Conservation (phyloP, 352 stramenopile genomes). For the Phytophthora parvispora region DNA sequence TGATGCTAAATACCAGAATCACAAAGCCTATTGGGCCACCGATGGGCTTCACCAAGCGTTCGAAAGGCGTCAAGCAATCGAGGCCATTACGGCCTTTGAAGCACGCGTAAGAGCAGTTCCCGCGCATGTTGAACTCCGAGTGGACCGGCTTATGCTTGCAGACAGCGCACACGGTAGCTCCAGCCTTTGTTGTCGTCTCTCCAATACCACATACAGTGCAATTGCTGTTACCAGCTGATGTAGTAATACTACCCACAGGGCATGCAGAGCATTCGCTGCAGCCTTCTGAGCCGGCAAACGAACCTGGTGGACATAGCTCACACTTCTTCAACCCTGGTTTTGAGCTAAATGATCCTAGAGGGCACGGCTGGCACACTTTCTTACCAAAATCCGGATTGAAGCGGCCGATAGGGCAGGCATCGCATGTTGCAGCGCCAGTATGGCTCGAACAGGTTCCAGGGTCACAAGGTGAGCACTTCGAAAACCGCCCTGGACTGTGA, state of each 20-base stretch:
- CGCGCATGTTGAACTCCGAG: constrained; percentile 79
- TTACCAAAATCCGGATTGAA: constrained; percentile 84
- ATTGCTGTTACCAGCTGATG: constrained; percentile 52
- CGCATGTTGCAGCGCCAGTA: constrained; percentile 53
- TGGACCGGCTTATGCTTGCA: constrained; percentile 78
- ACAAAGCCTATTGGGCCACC: constrained; percentile 82
- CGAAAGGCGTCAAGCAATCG: constrained; percentile 87
- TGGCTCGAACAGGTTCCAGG: constrained; percentile 70
- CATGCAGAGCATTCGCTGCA: constrained; percentile 61
- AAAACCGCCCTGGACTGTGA: constrained; percentile 68
- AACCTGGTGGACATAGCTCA: constrained; percentile 63
- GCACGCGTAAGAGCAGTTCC: constrained; percentile 87
- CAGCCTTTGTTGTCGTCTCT: constrained; percentile 66
- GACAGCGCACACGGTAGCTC: constrained; percentile 52
- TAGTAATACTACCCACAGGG: constrained; percentile 69
- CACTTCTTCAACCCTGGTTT: constrained; percentile 63
- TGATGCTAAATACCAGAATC: constrained; percentile 71
- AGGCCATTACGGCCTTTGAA: constrained; percentile 82
- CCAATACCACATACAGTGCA: constrained; percentile 84
- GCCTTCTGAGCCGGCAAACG: constrained; percentile 56
- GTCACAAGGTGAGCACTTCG: constrained; percentile 75
- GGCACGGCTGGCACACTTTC: constrained; percentile 69
- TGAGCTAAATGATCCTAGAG: constrained; percentile 60
- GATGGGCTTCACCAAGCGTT: constrained; percentile 84
- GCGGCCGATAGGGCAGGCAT: constrained; percentile 57